These are phyloP conservation scores for Salpingoeca rosetta DNA, from an alignment of 78 protist species.

Conservation along the genomic window DNA sequence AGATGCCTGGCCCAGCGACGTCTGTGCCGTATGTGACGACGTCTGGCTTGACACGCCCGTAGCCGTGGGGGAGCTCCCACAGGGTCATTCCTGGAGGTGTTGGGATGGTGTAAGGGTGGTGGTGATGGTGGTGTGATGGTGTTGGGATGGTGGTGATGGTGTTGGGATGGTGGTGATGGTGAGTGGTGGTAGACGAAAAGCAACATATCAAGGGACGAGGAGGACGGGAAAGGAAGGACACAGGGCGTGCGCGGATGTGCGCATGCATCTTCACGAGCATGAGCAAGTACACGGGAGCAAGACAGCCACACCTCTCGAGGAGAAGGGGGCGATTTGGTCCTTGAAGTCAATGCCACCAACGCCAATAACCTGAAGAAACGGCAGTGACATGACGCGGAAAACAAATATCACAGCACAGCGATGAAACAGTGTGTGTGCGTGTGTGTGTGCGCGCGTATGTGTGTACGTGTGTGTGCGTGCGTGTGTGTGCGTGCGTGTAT, in stretches of 20 bases:
- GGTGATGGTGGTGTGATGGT: too few species aligned
- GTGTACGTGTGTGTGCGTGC: too few species aligned
- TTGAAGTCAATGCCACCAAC: constrained; percentile 72
- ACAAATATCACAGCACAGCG: too few species aligned
- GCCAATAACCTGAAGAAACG: constrained; percentile 83
- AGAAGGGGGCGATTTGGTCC: constrained; percentile 31
- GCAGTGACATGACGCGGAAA: too few species aligned
- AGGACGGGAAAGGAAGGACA: too few species aligned
- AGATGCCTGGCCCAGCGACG: constrained; percentile 19
- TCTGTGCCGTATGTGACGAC: constrained; percentile 59
- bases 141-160: not conserved
- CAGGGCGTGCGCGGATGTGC: not conserved
- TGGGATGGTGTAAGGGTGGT: not conserved
- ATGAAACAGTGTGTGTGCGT: too few species aligned
- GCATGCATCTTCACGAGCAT: not conserved
- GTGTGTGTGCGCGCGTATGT: too few species aligned
- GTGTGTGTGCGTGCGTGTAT: too few species aligned
- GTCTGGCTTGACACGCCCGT: constrained; percentile 93
- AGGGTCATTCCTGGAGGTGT: constrained; percentile 65
- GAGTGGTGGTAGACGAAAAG: not conserved
- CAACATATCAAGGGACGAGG: too few species aligned
- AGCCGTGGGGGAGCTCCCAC: constrained; percentile 88
- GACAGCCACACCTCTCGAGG: constrained; percentile 44
- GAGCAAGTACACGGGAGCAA: not conserved
- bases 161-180: too few species aligned